phyloP scores from a whole-genome alignment of 805 yeast genomes.

The Wickerhamiella dianesei region DNA sequence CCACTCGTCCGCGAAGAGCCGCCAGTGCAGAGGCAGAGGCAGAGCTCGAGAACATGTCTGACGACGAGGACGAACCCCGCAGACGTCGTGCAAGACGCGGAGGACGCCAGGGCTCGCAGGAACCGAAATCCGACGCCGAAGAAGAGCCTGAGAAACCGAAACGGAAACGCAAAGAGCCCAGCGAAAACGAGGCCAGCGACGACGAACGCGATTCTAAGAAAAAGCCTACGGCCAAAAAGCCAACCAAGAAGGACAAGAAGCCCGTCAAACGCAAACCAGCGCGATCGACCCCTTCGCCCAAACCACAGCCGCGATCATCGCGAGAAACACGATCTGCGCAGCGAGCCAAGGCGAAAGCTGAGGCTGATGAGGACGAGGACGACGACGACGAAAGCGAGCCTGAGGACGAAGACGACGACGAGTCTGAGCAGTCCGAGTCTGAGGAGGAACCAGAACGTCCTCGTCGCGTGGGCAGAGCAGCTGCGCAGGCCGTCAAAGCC shows the following conservation, averaged over 20 bases:
- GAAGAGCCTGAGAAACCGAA: not conserved
- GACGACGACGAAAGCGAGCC: not conserved
- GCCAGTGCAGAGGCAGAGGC: conserved; percentile 1
- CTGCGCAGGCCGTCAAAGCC: not conserved
- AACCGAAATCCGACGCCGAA: not conserved
- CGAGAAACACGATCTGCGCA: not conserved
- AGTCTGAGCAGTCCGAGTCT: not conserved
- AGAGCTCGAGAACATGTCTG: conserved; percentile 3
- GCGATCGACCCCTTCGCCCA: not conserved
- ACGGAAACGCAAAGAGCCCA: not conserved
- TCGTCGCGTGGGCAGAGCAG: not conserved
- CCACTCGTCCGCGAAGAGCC: conserved; percentile 1
- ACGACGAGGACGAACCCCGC: conserved; percentile 1
- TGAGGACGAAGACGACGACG: not conserved
- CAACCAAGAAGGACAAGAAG: not conserved
- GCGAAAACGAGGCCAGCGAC: not conserved
- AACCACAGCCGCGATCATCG: not conserved
- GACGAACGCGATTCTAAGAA: not conserved
- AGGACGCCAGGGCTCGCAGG: not conserved
- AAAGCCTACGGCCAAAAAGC: not conserved
- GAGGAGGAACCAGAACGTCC: not conserved
- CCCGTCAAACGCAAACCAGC: not conserved
- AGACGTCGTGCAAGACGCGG: not conserved
- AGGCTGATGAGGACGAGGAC: not conserved
- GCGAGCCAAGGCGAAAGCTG: not conserved